Evolutionary conservation across 2,329 filamentous ascomycete species (phyloP), one percentile per base, ranked within the genome.

Genomic region (Sporothrix humicola): DNA sequence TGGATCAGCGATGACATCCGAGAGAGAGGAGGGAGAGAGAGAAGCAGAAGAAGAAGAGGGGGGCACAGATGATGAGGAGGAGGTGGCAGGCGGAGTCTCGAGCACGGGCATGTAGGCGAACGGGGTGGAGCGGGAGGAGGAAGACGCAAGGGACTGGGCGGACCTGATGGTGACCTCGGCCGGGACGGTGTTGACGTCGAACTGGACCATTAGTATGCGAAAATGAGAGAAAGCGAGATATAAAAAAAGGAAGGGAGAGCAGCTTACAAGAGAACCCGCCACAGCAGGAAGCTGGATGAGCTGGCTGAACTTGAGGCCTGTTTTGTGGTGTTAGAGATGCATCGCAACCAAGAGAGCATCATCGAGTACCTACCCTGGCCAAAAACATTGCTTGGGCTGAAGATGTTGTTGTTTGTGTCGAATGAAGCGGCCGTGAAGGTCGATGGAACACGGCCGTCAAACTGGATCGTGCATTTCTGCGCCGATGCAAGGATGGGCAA

Each of bases 101-200:
- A 69, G 46, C 63, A 56, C 76, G 2, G 46, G 72, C 23, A n/a
- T 56, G 50, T 50, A 70, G 52, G 42, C 73, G 17, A 70, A 76
- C 48, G 70, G 58, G 23, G 23, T 48, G 63, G 63, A 68, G 20
- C 13, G 63, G 23, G 44, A 31, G 44, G 44, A 31, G 44, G 65
- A n/a, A 69, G 46, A 56, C 42, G 26, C 61, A 31, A 50, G 56
- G 46, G 44, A 61, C 20, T 42, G 26, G 61, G 58, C 76, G 17
- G 72, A 81, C 80, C 80, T 84, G 78, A 90, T 85, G 56, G 86
- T 88, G 10, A 89, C 85, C 77, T 87, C 86, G 26, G 89, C 76
- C 4, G 88, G 81, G 48, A 83, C 80, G 59, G 82, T 81, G 63
- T 81, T 80, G 17, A 76, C 77, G 70, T 88, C 86, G 76, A 88